Base-by-base conservation (phyloP, 75 land plant genomes). In the Azolla pinnata region DNA sequence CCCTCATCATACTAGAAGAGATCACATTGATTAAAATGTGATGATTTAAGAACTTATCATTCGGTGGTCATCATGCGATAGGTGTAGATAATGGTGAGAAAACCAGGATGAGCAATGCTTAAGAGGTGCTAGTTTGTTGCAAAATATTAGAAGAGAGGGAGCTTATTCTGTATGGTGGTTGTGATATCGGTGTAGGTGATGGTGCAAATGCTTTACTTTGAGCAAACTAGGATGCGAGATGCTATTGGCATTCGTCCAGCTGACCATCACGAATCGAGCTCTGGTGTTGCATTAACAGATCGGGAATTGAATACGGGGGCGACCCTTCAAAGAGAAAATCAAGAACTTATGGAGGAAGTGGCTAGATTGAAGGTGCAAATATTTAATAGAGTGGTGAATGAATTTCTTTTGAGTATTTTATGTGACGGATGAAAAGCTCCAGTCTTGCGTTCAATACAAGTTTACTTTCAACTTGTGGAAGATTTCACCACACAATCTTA, bases 151-250 rank as follows among this genome's bases (percentile, higher is more conserved):
- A n/a, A n/a, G n/a, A 38, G 7, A 7, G 7, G 42, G 42, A 38
- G 12, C 42, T 38, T 8, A 8, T 8, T 38, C 42, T 7, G 42
- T 14, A 38, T 38, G 42, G 7, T 38, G 42, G 14, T 38, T 38
- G 42, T 7, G 14, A 38, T 8, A 38, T 8, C 14, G 14, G 12
- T 14, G 17, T 46, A 46, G 49, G 21, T 46, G 49, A 70, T 75
- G 0, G 88, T 95, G 24, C 97, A 90, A 62, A 97, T 95, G 5
- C 96, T 95, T 31, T 95, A 95, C 54, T 86, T 76, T 57, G 99
- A 95, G 73, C 99, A 95, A 54, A 26, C 90, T 25, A 73, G 89
- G 35, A 78, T 95, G 48, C 62, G 88, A 14, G 81, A 74, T 56
- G 79, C 91, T 21, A 44, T 95, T 17, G 71, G 67, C 30, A 49